Evolutionary conservation across 2,329 filamentous ascomycete genomes (phyloP), one percentile per base, ranked within the genome.

Genomic region (Colletotrichum sp.): DNA sequence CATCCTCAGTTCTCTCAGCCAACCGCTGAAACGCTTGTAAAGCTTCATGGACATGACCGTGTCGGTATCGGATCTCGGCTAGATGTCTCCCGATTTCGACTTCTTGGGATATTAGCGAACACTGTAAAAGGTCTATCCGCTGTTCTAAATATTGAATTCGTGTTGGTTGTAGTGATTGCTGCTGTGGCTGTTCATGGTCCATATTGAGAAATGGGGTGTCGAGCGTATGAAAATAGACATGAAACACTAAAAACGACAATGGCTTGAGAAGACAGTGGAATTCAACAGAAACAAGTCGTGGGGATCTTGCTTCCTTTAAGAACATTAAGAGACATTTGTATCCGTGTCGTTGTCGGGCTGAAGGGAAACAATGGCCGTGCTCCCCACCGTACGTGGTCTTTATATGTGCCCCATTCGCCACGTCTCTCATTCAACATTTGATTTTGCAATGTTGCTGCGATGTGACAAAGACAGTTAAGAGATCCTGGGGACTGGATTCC

Each of bases 71-170:
- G n/a, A 68, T 39, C n/a, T 63, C 63, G 13, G 73, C 39, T n/a
- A 52, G 48, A 15, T 28, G 21, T 24, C 73, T 73, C 21, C 72
- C 73, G 55, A 73, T 64, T 32, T 68, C 69, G 43, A 75, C 18
- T 39, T 55, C 18, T 12, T 43, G 32, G 9, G 64, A 73, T 59
- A n/a, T 64, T 4, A 64, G 39, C 18, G 64, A 34, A 28, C 63
- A 26, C 15, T 52, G 24, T 26, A 75, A 15, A n/a, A 67, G 13
- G 26, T 36, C 32, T 26, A 72, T 34, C 16, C 34, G 39, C 16
- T 63, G 63, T 16, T 15, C 32, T 16, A 26, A 24, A 24, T 24
- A 32, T 32, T 34, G 24, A n/a, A 16, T 15, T 30, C 32, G 21
- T 67, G 43, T 72, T 64, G 28, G 6, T 26, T 32, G 32, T 48